phyloP scores from a whole-genome alignment of 192 early-diverging fungal species.

The Gorgonomyces haynaldii region DNA sequence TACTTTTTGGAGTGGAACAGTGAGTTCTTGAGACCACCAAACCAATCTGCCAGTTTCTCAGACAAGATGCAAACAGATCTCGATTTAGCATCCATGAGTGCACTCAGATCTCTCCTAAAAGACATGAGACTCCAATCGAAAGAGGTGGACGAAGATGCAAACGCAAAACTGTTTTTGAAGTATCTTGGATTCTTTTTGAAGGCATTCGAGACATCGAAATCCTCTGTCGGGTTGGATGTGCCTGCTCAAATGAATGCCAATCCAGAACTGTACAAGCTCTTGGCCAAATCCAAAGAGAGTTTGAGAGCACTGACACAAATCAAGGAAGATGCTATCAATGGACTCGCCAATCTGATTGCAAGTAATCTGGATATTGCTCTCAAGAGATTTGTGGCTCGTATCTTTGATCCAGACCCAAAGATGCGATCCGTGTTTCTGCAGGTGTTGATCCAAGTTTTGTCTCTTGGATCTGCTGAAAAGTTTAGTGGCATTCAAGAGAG shows the following conservation, averaged over 20 bases:
- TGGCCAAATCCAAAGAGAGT: slow-evolving; percentile 41
- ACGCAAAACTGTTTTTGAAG: slow-evolving; percentile 52
- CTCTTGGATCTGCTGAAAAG: slow-evolving; percentile 53
- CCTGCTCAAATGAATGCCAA: background rate
- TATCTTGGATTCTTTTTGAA: slow-evolving; percentile 73
- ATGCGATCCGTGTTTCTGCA: slow-evolving; percentile 84
- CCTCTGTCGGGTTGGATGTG: slow-evolving; percentile 33
- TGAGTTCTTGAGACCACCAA: no score
- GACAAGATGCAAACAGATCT: no score
- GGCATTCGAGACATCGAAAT: slow-evolving; percentile 51
- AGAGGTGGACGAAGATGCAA: slow-evolving; percentile 34
- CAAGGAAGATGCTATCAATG: slow-evolving; percentile 78
- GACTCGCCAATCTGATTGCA: slow-evolving; percentile 78
- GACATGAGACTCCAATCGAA: slow-evolving; percentile 60
- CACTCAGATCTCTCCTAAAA: slow-evolving; percentile 54
- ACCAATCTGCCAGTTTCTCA: no score
- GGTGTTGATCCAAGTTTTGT: slow-evolving; percentile 83
- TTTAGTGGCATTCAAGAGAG: slow-evolving; percentile 48
- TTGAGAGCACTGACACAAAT: slow-evolving; percentile 53
- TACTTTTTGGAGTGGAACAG: slow-evolving; percentile 68
- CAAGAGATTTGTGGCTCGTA: slow-evolving; percentile 77
- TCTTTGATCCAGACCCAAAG: slow-evolving; percentile 82
- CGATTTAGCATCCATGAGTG: slow-evolving; percentile 67
- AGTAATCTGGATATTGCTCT: slow-evolving; percentile 89
- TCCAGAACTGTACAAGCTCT: background rate